phyloP scores from a whole-genome alignment of 768 basidiomycete genomes.

The Ramaria sp. region DNA sequence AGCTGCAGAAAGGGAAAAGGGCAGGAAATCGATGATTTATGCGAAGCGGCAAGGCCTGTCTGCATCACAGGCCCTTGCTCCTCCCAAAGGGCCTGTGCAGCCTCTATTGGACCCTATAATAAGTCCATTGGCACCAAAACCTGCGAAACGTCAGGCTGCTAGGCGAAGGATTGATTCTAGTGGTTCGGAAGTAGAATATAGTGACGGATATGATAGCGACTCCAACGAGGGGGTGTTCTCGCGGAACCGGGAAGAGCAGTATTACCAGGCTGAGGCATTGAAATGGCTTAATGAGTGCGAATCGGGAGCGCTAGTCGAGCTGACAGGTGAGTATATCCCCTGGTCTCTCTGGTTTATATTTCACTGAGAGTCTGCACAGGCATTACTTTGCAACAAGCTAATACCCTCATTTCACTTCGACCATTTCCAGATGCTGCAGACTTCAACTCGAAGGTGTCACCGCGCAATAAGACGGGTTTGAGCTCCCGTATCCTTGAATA shows the following conservation, averaged over 20 bases:
- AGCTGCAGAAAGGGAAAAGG: slow-evolving; percentile 59
- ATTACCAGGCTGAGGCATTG: slow-evolving; percentile 41
- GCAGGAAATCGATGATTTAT: slow-evolving; percentile 76
- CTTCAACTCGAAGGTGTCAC: slow-evolving; percentile 61
- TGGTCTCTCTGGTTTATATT: neutral
- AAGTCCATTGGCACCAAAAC: slow-evolving; percentile 29
- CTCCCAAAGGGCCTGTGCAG: slow-evolving; percentile 28
- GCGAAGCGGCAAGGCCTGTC: slow-evolving; percentile 50
- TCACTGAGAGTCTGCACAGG: slow-evolving; percentile 28
- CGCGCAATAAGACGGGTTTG: slow-evolving; percentile 82
- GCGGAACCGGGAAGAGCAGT: slow-evolving; percentile 22
- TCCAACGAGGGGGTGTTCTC: slow-evolving; percentile 20
- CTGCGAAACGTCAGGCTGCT: slow-evolving; percentile 42
- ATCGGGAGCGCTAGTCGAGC: slow-evolving; percentile 55
- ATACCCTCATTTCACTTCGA: slow-evolving; percentile 63
- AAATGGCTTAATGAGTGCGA: slow-evolving; percentile 59
- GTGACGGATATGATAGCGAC: slow-evolving; percentile 38
- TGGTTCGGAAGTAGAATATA: slow-evolving; percentile 48
- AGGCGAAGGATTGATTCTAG: slow-evolving; percentile 50
- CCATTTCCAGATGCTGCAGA: slow-evolving; percentile 74
- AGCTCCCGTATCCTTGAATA: slow-evolving; percentile 88
- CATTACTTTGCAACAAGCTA: slow-evolving; percentile 73
- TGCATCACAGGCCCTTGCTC: slow-evolving; percentile 16
- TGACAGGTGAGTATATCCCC: slow-evolving; percentile 45
- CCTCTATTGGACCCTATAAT: slow-evolving; percentile 27